These are phyloP conservation scores for Proteromonas lacertae DNA, from an alignment of 352 stramenopile genomes.

Conservation along the genomic window DNA sequence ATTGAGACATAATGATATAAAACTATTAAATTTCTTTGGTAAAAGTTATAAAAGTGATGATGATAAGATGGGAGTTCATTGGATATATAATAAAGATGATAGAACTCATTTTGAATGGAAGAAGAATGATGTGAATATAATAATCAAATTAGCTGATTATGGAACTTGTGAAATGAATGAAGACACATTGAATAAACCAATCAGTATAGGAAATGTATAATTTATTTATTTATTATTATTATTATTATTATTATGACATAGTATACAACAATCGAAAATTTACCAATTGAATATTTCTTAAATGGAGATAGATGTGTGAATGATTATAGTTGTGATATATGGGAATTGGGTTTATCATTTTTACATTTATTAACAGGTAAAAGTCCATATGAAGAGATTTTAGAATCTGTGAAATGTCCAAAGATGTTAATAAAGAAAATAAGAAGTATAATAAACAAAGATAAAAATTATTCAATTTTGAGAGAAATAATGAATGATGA, in stretches of 20 bases:
- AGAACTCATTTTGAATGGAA: not conserved
- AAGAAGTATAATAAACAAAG: constrained; percentile 21
- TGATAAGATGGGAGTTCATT: not conserved
- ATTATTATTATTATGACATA: too few species aligned
- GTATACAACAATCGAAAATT: constrained; percentile 93
- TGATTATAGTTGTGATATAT: constrained; percentile 64
- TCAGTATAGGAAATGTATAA: constrained; percentile 8
- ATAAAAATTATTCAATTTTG: constrained; percentile 5
- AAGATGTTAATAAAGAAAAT: constrained; percentile 31
- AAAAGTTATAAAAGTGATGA: not conserved
- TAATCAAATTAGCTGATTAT: constrained; percentile 90
- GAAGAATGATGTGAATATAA: not conserved
- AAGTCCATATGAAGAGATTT: constrained; percentile 81
- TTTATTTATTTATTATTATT: not conserved
- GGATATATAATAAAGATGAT: too few species aligned
- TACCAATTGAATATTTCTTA: constrained; percentile 68
- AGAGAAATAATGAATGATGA: not conserved
- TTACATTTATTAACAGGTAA: constrained; percentile 81
- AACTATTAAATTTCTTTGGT: constrained; percentile 86
- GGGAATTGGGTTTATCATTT: constrained; percentile 66
- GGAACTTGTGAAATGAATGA: constrained; percentile 58
- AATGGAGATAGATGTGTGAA: constrained; percentile 45
- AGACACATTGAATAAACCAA: constrained; percentile 38
- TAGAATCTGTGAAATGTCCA: constrained; percentile 57
- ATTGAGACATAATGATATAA: constrained; percentile 89